A percentile compares a stretch with the other conserved stretches of the same genome.
These are phyloP conservation scores for Nakaseomyces bracarensis DNA, from an alignment of 1,139 yeast genomes.

Conservation along the genomic window DNA sequence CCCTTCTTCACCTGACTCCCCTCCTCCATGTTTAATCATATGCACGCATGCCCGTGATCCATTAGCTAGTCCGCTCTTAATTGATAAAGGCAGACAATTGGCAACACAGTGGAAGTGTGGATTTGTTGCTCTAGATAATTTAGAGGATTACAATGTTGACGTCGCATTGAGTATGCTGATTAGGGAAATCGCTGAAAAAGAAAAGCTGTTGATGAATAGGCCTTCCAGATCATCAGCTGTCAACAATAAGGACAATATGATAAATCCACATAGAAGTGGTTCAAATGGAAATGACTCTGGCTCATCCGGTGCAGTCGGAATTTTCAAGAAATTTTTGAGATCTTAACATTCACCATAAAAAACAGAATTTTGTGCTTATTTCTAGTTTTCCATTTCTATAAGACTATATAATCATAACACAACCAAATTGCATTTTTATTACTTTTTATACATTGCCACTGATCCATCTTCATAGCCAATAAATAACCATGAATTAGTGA, in stretches of 20 bases:
- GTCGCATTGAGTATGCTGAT: constrained; percentile 48
- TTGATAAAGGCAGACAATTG: constrained; percentile 47
- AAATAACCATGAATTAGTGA: constrained; percentile 21
- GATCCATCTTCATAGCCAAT: constrained; percentile 31
- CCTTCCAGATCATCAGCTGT: neutral
- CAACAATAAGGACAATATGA: neutral
- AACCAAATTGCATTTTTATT: constrained; percentile 7
- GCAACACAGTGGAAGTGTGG: constrained; percentile 59
- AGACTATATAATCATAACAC: constrained; percentile 1
- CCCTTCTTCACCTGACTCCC: constrained; percentile 43
- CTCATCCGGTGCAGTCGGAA: constrained; percentile 3
- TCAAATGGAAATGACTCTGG: neutral
- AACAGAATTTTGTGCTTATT: neutral
- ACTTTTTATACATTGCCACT: constrained; percentile 16
- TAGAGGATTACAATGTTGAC: constrained; percentile 43
- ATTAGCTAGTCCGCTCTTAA: constrained; percentile 48
- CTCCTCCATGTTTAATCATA: constrained; percentile 61
- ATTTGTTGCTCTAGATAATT: constrained; percentile 51
- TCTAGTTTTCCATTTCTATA: neutral
- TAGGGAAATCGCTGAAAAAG: constrained; percentile 48
- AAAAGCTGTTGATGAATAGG: constrained; percentile 20
- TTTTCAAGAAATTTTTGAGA: constrained; percentile 5
- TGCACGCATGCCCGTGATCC: constrained; percentile 54
- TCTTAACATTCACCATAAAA: neutral
- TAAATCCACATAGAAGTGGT: neutral